Conservation (phyloP, 768 basidiomycete species). For the Sporobolomyces roseus region DNA sequence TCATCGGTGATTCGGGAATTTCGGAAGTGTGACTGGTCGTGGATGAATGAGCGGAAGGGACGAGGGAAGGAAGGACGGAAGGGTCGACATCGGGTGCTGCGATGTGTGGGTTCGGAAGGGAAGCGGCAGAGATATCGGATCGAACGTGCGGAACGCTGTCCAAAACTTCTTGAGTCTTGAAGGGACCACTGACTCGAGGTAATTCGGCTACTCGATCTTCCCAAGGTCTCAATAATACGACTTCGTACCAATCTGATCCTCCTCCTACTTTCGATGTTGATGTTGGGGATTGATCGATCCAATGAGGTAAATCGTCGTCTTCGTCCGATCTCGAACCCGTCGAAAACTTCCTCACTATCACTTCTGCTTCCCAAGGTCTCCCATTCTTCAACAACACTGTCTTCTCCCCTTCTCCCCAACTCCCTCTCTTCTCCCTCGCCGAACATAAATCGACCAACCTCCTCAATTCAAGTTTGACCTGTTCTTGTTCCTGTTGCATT, state of each 20-base stretch:
- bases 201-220: neutral
- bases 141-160: neutral
- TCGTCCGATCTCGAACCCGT: no score
- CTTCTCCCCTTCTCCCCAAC: conserved; percentile 15
- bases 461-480: conserved; percentile 6
- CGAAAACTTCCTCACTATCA: conserved; percentile 12
- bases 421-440: neutral
- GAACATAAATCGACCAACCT: neutral
- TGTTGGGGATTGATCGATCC: no score
- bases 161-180: conserved; percentile 1
- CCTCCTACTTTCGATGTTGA: neutral
- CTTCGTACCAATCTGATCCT: conserved; percentile 1
- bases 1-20: neutral
- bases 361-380: conserved; percentile 13
- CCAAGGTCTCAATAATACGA: conserved; percentile 22
- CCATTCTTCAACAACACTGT: conserved; percentile 6
- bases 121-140: neutral
- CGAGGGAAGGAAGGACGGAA: neutral
- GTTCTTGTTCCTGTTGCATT: neutral
- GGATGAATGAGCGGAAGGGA: neutral
- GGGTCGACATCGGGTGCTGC: conserved; percentile 15
- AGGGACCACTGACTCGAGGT: neutral
- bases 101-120: conserved; percentile 3
- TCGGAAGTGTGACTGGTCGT: neutral
- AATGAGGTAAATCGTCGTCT: no score